phyloP scores from a whole-genome alignment of 2,329 filamentous ascomycete genomes.

The Cryphonectria carpinicola region DNA sequence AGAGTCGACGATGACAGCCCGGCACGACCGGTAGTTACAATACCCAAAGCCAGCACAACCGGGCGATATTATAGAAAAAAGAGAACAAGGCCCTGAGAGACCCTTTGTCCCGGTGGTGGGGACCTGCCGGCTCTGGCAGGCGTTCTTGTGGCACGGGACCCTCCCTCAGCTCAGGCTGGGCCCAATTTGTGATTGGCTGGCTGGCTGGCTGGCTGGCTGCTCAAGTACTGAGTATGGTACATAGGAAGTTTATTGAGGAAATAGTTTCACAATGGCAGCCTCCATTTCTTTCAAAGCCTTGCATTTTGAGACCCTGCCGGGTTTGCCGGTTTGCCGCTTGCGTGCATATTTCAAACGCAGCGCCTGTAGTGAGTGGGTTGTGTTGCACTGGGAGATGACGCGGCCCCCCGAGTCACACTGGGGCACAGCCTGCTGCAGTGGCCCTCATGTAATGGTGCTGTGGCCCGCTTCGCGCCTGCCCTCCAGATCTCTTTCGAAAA shows the following conservation, averaged over 20 bases:
- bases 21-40: not conserved
- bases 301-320: not conserved
- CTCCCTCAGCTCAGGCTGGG: not conserved
- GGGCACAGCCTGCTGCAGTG: not conserved
- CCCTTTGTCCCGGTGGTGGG: not conserved
- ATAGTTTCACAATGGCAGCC: not conserved
- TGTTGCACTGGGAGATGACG: conserved; percentile 4
- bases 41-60: too few species aligned
- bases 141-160: too few species aligned
- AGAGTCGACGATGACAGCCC: too few species aligned
- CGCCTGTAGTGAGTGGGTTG: conserved; percentile 2
- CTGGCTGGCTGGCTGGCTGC: not conserved
- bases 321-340: conserved; percentile 3
- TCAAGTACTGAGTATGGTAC: not conserved
- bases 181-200: not conserved
- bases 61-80: too few species aligned
- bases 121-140: not conserved
- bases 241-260: too few species aligned
- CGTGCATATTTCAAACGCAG: not conserved
- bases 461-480: not conserved
- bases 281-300: not conserved
- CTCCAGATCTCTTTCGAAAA: not conserved
- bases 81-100: not conserved
- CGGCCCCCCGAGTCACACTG: not conserved
- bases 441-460: not conserved